Percentiles rank a stretch among this genome's conserved stretches.
These are phyloP conservation scores for Parachaetomium inaequale DNA, from an alignment of 495 filamentous ascomycete species.

Conservation along the genomic window DNA sequence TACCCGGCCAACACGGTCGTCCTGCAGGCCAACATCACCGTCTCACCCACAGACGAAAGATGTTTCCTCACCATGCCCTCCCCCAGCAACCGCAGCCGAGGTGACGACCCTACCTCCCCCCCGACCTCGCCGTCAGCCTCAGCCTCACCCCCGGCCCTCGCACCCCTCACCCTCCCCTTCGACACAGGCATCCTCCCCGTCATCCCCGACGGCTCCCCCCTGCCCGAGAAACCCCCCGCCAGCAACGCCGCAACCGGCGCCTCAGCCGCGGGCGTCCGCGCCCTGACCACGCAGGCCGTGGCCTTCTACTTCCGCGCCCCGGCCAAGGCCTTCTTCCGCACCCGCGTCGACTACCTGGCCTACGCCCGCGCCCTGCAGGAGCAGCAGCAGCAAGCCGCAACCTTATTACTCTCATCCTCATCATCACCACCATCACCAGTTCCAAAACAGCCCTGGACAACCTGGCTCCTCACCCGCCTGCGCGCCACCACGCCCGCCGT, in stretches of 20 bases:
- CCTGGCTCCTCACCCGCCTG: slow-evolving; percentile 56
- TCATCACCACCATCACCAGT: slow-evolving; percentile 9
- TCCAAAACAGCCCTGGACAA: neutral
- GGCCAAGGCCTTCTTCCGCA: slow-evolving; percentile 84
- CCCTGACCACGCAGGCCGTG: slow-evolving; percentile 70
- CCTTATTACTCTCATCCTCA: neutral
- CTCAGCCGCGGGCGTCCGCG: slow-evolving; percentile 75
- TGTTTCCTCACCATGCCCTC: slow-evolving; percentile 10
- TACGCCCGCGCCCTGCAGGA: slow-evolving; percentile 46
- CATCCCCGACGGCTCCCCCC: slow-evolving; percentile 31
- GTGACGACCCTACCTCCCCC: neutral
- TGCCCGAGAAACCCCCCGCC: slow-evolving; percentile 45
- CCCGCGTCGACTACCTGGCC: slow-evolving; percentile 72
- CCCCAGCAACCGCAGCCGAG: slow-evolving; percentile 7
- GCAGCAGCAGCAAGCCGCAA: slow-evolving; percentile 19
- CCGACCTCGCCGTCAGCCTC: neutral
- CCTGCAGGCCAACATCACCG: neutral
- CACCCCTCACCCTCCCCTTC: neutral
- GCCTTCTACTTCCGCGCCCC: slow-evolving; percentile 89
- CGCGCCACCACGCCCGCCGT: slow-evolving; percentile 74
- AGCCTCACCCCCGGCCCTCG: neutral
- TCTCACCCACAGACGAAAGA: neutral
- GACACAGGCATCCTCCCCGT: slow-evolving; percentile 33
- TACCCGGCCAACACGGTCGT: neutral
- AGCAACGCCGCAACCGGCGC: slow-evolving; percentile 70